Conservation (phyloP, 345 rosid species). For the Moricandia moricandioides region DNA sequence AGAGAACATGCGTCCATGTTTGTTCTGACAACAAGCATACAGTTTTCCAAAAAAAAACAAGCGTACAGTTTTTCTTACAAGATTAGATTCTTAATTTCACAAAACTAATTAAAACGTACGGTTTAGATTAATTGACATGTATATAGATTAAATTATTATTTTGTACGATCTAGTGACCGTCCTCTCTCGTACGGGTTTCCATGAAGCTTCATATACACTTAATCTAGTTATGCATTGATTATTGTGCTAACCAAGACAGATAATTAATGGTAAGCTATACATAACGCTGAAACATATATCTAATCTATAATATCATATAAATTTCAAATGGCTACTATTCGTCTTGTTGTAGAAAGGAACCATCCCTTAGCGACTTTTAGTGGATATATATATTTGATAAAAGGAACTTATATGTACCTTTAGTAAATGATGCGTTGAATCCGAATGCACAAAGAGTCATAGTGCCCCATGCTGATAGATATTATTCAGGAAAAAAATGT, state of each 20-base stretch:
- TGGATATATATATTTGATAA: not conserved
- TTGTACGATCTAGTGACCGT: slow-evolving; percentile 41
- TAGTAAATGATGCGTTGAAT: slow-evolving; percentile 25
- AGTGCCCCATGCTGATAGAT: slow-evolving; percentile 37
- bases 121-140: slow-evolving; percentile 2
- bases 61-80: slow-evolving; percentile 32
- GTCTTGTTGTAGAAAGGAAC: not conserved
- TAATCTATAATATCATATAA: not conserved
- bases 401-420: not conserved
- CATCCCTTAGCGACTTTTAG: not conserved
- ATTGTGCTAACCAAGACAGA: slow-evolving; percentile 26
- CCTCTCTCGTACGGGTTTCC: slow-evolving; percentile 39
- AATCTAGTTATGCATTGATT: slow-evolving; percentile 33
- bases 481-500: slow-evolving; percentile 29
- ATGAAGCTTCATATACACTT: slow-evolving; percentile 39
- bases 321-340: not conserved
- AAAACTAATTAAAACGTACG: slow-evolving; percentile 30
- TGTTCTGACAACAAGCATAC: slow-evolving; percentile 40
- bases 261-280: not conserved
- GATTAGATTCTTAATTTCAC: slow-evolving; percentile 32
- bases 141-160: slow-evolving; percentile 2
- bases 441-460: slow-evolving; percentile 29
- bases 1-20: slow-evolving; percentile 40
- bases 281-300: slow-evolving; percentile 8
- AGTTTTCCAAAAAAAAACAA: slow-evolving; percentile 23